phyloP scores from a whole-genome alignment of 2,329 filamentous ascomycete genomes.

The Fusarium sp. region DNA sequence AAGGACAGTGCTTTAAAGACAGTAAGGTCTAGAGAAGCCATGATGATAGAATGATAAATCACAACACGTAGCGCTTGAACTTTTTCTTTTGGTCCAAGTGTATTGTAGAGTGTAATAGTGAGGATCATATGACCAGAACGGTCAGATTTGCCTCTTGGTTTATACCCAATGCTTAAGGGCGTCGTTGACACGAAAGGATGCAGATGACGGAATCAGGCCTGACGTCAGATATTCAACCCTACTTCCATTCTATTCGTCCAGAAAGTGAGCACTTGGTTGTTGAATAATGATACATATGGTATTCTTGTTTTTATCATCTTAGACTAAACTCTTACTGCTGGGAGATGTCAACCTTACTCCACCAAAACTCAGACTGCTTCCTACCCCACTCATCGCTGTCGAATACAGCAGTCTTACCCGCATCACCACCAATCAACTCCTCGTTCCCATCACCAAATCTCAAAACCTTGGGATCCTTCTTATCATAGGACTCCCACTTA shows the following conservation, averaged over 20 bases:
- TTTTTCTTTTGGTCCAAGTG: rapidly evolving
- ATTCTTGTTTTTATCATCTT: background rate
- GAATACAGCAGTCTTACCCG: slow-evolving; percentile 53
- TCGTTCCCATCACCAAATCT: slow-evolving; percentile 60
- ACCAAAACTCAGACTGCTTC: slow-evolving; percentile 61
- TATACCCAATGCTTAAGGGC: slow-evolving; percentile 11
- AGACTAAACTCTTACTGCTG: slow-evolving; percentile 42
- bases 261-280: background rate
- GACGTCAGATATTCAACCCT: background rate
- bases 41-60: background rate
- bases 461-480: slow-evolving; percentile 50
- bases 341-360: slow-evolving; percentile 54
- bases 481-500: slow-evolving; percentile 52
- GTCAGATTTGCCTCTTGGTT: rapidly evolving
- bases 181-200: slow-evolving; percentile 6
- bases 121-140: background rate
- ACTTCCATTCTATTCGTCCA: background rate
- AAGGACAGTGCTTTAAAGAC: slow-evolving; percentile 16
- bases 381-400: slow-evolving; percentile 56
- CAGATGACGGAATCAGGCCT: background rate
- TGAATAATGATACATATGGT: too few species aligned
- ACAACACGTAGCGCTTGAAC: rapidly evolving
- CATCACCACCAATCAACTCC: slow-evolving; percentile 58
- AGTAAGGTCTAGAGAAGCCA: slow-evolving; percentile 4
- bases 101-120: rapidly evolving